Evolutionary conservation across 2,329 filamentous ascomycete species (phyloP).

Genomic region (Colletotrichum sp.): DNA sequence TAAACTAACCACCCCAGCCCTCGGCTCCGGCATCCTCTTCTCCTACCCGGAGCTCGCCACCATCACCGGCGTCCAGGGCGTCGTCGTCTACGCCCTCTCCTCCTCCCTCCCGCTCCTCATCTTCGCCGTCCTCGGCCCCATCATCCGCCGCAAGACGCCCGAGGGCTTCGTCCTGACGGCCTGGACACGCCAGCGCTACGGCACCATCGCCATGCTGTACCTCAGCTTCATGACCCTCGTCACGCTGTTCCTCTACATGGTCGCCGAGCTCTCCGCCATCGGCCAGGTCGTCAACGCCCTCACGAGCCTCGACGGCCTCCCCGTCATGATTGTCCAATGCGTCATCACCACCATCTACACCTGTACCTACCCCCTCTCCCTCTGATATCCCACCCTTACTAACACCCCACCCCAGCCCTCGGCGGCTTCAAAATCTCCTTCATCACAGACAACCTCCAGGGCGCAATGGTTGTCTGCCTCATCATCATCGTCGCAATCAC

Average conservation of each 20-base stretch:
- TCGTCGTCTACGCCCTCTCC: constrained; percentile 77
- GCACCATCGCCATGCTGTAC: constrained; percentile 70
- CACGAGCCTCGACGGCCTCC: constrained; percentile 76
- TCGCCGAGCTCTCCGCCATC: constrained; percentile 80
- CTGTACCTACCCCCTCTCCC: constrained; percentile 50
- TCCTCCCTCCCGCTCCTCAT: constrained; percentile 75
- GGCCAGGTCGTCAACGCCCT: constrained; percentile 79
- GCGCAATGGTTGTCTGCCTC: constrained; percentile 76
- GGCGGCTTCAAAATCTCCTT: constrained; percentile 87
- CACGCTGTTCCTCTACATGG: constrained; percentile 87
- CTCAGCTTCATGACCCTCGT: constrained; percentile 80
- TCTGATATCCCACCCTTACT: no score
- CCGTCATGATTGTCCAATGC: constrained; percentile 79
- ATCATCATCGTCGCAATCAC: constrained; percentile 79
- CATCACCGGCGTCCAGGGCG: constrained; percentile 78
- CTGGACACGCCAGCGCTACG: constrained; percentile 83
- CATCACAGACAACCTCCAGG: constrained; percentile 83
- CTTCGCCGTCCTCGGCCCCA: constrained; percentile 76
- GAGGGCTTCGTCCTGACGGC: constrained; percentile 86
- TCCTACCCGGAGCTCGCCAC: constrained; percentile 83
- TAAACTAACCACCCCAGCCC: constrained; percentile 64
- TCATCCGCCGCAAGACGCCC: constrained; percentile 80
- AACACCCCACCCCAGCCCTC: constrained; percentile 33
- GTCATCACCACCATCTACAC: constrained; percentile 84
- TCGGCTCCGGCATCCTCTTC: constrained; percentile 85